phyloP scores from a whole-genome alignment of 768 basidiomycete genomes.

The Leccinum sublutescens region DNA sequence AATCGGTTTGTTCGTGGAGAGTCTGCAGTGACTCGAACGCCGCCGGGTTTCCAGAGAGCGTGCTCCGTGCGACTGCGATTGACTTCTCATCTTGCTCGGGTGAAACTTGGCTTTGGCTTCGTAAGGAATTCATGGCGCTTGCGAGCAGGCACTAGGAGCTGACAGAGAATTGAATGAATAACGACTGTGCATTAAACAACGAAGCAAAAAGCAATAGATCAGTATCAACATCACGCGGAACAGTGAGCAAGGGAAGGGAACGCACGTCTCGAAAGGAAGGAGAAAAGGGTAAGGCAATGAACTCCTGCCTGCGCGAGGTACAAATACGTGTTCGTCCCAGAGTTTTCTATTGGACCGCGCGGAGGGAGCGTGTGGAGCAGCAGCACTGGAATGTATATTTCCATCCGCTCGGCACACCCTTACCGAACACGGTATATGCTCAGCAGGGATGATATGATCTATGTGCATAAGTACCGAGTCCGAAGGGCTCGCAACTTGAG shows the following conservation, averaged over 20 bases:
- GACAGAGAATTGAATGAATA: background rate
- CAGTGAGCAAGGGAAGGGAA: background rate
- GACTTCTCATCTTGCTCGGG: background rate
- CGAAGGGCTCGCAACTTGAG: background rate
- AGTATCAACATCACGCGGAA: background rate
- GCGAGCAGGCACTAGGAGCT: background rate
- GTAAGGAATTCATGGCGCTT: background rate
- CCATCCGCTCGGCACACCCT: background rate
- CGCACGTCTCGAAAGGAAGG: background rate
- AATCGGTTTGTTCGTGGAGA: slow-evolving; percentile 3
- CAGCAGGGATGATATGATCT: background rate
- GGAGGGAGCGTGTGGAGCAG: background rate
- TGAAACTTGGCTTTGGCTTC: background rate
- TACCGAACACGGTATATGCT: background rate
- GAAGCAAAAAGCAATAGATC: background rate
- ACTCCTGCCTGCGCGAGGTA: background rate
- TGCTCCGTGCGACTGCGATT: background rate
- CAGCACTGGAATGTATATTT: background rate
- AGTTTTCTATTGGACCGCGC: background rate
- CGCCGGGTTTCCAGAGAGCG: background rate
- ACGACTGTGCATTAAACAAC: background rate
- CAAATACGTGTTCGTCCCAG: background rate
- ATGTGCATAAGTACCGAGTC: background rate
- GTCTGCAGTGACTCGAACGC: slow-evolving; percentile 1
- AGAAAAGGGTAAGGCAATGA: background rate